Evolutionary conservation across 768 basidiomycete genomes (phyloP), one percentile per base, ranked within the genome.

Genomic region (Nevesoporus exiguus): DNA sequence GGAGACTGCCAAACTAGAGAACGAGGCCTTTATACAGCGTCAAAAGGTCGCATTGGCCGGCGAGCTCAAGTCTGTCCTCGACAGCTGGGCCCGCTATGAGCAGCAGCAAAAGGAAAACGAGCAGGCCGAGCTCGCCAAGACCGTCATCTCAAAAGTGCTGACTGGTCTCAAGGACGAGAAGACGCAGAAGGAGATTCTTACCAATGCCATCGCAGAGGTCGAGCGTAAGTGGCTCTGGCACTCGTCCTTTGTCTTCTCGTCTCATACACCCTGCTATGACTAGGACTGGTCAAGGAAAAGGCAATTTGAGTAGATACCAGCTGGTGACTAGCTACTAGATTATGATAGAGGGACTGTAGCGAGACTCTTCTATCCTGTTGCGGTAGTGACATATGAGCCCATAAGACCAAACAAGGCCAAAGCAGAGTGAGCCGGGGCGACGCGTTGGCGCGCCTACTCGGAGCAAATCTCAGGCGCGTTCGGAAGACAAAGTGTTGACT

Each of bases 81-180:
- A 98, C 79, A 91, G 90, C 71, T 97, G 95, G 95, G 96, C 94
- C 53, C 90, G 97, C 69, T 94, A 86, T 74, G 96, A 98, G 79
- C 95, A 97, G 69, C 92, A 95, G 71, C 80, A 84, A 68, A 93
- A 97, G 80, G 95, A 99, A 79, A 88, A 82, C 67, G 93, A 99
- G 77, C 97, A 99, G 81, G 80, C 85, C 30, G 90, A 92, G 47
- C 85, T 99, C 53, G 88, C 93, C 59, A 85, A 88, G 80, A 76
- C 78, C 48, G 88, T 99, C 69, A 90, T 97, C 64, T 83, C 85
- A 54, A 93, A 90, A 71, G 96, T 98, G 59, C 79, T 91, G 68
- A 84, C 85, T 68, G 79, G 78, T 64, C 73, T 98, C 60, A 76
- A 82, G 70, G 94, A 98, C 63, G 89, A 93, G 75, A 94, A 88